These are phyloP conservation scores for Rhizopogon vesiculosus DNA, from an alignment of 768 basidiomycete species.

Conservation along the genomic window DNA sequence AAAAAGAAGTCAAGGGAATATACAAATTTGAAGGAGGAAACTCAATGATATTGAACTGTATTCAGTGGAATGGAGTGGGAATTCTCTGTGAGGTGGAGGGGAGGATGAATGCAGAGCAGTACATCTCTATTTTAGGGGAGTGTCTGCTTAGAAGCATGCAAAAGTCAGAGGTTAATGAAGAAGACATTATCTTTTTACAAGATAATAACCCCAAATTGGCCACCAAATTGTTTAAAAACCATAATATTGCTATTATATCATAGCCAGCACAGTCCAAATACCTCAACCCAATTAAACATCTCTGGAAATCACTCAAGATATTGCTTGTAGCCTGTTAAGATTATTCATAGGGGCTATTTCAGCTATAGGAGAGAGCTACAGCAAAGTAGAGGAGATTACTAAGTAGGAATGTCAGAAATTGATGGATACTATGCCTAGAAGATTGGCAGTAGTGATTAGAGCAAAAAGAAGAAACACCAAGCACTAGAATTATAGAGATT, in stretches of 20 bases:
- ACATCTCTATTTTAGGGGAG: slow-evolving; percentile 8
- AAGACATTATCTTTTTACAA: slow-evolving; percentile 25
- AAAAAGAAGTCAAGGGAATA: slow-evolving; percentile 1
- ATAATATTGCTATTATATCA: slow-evolving; percentile 2
- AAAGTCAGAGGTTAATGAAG: slow-evolving; percentile 1
- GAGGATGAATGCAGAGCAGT: slow-evolving; percentile 13
- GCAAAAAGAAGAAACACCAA: neutral
- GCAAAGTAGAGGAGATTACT: slow-evolving; percentile 8
- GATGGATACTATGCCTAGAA: slow-evolving; percentile 13
- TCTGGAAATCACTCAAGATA: slow-evolving; percentile 9
- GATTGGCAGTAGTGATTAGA: too few species aligned
- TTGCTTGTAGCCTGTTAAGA: slow-evolving; percentile 2
- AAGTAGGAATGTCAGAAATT: slow-evolving; percentile 7
- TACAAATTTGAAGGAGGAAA: slow-evolving; percentile 8
- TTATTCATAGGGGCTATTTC: slow-evolving; percentile 1
- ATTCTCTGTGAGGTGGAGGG: slow-evolving; percentile 7
- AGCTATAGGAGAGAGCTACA: slow-evolving; percentile 6
- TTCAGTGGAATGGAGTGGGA: slow-evolving; percentile 16
- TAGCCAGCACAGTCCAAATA: slow-evolving; percentile 13
- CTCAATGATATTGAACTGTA: slow-evolving; percentile 16
- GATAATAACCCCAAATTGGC: slow-evolving; percentile 27
- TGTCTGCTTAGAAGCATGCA: slow-evolving; percentile 8
- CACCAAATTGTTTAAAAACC: slow-evolving; percentile 11
- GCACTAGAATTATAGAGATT: neutral
- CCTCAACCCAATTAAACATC: slow-evolving; percentile 13